These are phyloP conservation scores for Dendrobium nobile DNA, from an alignment of 106 monocot species.

Conservation along the genomic window DNA sequence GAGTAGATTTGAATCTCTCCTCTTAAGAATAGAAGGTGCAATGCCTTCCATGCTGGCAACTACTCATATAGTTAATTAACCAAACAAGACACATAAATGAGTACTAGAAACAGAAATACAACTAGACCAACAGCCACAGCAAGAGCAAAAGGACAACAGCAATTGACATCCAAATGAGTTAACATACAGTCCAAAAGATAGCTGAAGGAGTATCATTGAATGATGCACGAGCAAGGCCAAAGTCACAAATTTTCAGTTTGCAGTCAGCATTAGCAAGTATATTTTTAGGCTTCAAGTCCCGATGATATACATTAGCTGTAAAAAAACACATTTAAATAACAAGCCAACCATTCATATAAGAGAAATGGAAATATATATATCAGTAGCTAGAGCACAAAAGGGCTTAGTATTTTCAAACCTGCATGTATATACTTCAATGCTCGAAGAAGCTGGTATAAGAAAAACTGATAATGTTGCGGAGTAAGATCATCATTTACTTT, in stretches of 20 bases:
- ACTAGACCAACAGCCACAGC: not conserved
- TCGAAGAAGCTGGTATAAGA: conserved; percentile 56
- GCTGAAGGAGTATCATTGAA: conserved; percentile 62
- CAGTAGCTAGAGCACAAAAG: not conserved
- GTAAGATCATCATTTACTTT: conserved; percentile 67
- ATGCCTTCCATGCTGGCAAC: not conserved
- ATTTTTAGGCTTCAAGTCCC: conserved; percentile 64
- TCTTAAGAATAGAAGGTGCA: not conserved
- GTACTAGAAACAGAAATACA: not conserved
- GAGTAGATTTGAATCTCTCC: not conserved
- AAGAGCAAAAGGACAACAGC: not conserved
- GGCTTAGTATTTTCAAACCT: conserved; percentile 16
- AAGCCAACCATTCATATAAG: not conserved
- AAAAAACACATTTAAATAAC: conserved; percentile 5
- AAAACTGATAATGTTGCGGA: conserved; percentile 52
- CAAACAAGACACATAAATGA: not conserved
- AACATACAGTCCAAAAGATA: conserved; percentile 61
- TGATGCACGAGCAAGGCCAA: conserved; percentile 54
- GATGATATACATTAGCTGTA: conserved; percentile 52
- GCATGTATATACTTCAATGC: conserved; percentile 53
- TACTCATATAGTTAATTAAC: not conserved
- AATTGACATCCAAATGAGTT: not conserved
- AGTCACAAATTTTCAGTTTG: conserved; percentile 59
- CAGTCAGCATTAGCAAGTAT: conserved; percentile 68
- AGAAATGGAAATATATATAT: not conserved